Conservation (phyloP, 495 filamentous ascomycete species). For the Penicillium coprophilum region DNA sequence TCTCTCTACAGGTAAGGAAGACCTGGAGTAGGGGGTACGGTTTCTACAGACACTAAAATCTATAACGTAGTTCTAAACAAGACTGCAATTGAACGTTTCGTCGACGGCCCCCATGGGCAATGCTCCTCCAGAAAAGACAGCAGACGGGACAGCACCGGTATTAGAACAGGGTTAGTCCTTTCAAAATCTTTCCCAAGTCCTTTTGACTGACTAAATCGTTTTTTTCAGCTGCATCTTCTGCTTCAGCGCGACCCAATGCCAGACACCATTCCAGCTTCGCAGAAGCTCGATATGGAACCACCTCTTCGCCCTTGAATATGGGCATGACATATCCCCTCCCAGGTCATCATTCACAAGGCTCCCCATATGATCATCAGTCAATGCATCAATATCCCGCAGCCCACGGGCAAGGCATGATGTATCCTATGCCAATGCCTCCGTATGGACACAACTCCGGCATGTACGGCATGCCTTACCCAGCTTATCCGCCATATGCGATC, state of each 20-base stretch:
- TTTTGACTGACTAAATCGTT: constrained; percentile 18
- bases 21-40: not conserved
- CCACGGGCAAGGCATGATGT: constrained; percentile 34
- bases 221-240: constrained; percentile 19
- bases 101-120: constrained; percentile 37
- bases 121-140: constrained; percentile 29
- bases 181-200: not conserved
- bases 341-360: constrained; percentile 32
- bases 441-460: constrained; percentile 33
- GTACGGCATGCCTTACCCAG: constrained; percentile 34
- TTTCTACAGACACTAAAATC: not conserved
- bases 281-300: constrained; percentile 29
- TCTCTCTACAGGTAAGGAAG: constrained; percentile 1
- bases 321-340: constrained; percentile 48
- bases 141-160: constrained; percentile 18
- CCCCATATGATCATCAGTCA: constrained; percentile 34
- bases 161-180: constrained; percentile 32
- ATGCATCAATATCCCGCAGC: constrained; percentile 34
- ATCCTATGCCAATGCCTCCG: constrained; percentile 37
- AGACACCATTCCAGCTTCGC: constrained; percentile 27
- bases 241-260: constrained; percentile 23
- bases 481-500: constrained; percentile 34
- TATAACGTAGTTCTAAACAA: not conserved
- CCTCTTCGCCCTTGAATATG: constrained; percentile 45
- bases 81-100: not conserved